Percentiles rank a stretch among this genome's conserved stretches.
Evolutionary conservation across 2,329 filamentous ascomycete species (phyloP).

Genomic region (Fusarium falciforme): DNA sequence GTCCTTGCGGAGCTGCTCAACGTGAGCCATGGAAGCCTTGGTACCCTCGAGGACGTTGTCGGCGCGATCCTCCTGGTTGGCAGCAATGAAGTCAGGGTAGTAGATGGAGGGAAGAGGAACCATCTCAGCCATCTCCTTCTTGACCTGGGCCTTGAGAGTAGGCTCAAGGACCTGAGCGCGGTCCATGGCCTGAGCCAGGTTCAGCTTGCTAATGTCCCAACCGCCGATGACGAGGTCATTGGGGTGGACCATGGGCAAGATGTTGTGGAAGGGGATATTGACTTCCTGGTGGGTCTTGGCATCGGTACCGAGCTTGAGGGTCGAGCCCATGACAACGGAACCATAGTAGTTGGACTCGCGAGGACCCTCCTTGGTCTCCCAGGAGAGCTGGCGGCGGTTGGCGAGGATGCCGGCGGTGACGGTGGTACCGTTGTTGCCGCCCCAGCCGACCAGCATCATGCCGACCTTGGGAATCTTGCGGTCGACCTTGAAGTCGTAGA

Average conservation of each 20-base stretch:
- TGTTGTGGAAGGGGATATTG: conserved; percentile 94
- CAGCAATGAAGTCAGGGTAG: conserved; percentile 99
- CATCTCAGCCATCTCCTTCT: conserved; percentile 92
- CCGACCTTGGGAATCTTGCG: conserved; percentile 93
- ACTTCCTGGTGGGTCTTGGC: conserved; percentile 86
- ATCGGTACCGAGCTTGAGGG: conserved; percentile 94
- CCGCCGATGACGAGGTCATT: conserved; percentile 95
- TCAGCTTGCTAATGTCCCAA: conserved; percentile 96
- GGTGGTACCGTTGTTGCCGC: conserved; percentile 98
- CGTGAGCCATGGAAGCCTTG: conserved; percentile 87
- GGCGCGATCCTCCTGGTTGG: conserved; percentile 96
- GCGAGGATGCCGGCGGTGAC: conserved; percentile 97
- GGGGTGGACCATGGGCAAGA: conserved; percentile 96
- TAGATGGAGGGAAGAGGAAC: conserved; percentile 94
- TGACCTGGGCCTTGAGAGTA: conserved; percentile 87
- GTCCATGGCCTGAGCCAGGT: conserved; percentile 93
- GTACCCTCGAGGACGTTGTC: conserved; percentile 88
- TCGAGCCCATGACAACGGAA: conserved; percentile 96
- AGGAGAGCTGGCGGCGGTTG: conserved; percentile 86
- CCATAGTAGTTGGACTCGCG: conserved; percentile 96
- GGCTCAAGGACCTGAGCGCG: conserved; percentile 95
- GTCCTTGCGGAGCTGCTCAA: conserved; percentile 92
- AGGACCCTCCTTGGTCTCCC: conserved; percentile 93
- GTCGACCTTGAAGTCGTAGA: conserved; percentile 98
- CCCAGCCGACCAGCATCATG: conserved; percentile 97